Conservation (phyloP, 2,329 filamentous ascomycete genomes). For the Botrytis cinerea region DNA sequence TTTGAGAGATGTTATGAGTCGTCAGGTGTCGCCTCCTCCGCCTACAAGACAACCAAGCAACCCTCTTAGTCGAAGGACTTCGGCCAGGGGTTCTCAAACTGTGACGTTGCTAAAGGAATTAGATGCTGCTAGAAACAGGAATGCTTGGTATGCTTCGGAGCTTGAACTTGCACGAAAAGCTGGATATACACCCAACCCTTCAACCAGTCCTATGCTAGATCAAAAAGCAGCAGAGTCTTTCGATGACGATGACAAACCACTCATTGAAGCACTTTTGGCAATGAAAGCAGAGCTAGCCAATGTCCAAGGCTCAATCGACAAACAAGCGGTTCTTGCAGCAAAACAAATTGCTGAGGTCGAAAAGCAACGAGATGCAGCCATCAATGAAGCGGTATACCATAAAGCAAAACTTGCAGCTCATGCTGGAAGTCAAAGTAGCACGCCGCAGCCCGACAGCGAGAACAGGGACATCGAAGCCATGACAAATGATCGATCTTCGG, state of each 20-base stretch:
- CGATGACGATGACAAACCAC: conserved; percentile 85
- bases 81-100: conserved; percentile 58
- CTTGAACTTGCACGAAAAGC: conserved; percentile 87
- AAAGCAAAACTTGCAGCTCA: conserved; percentile 90
- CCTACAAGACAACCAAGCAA: conserved; percentile 59
- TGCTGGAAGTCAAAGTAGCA: conserved; percentile 63
- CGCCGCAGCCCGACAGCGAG: conserved; percentile 60
- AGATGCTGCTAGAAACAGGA: conserved; percentile 79
- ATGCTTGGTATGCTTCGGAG: conserved; percentile 97
- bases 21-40: conserved; percentile 60
- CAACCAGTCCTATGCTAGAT: conserved; percentile 73
- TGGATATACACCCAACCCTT: conserved; percentile 75
- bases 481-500: conserved; percentile 64
- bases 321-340: conserved; percentile 81
- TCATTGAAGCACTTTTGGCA: conserved; percentile 87
- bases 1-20: conserved; percentile 47
- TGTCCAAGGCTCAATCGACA: conserved; percentile 86
- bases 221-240: conserved; percentile 76
- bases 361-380: conserved; percentile 89
- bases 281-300: conserved; percentile 89
- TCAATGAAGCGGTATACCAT: conserved; percentile 91
- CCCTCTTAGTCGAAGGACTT: conserved; percentile 61
- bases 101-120: conserved; percentile 83
- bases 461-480: conserved; percentile 59
- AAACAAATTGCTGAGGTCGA: conserved; percentile 92